These are phyloP conservation scores for Capronia epimyces DNA, from an alignment of 2,329 filamentous ascomycete species.

Conservation along the genomic window DNA sequence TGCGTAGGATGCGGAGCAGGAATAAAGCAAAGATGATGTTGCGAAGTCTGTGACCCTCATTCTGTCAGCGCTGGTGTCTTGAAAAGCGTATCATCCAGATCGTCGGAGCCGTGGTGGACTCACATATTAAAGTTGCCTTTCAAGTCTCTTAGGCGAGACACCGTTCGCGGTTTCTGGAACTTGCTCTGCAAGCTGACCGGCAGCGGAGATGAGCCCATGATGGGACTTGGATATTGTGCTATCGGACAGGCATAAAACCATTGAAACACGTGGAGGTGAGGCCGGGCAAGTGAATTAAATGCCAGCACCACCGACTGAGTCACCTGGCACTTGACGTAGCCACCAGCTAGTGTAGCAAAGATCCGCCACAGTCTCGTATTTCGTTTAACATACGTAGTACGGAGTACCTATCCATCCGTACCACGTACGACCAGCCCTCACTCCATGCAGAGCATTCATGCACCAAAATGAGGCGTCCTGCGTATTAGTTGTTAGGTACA, in stretches of 20 bases:
- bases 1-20: conserved; percentile 73
- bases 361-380: conserved; percentile 10
- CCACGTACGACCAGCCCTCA: too few species aligned
- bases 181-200: conserved; percentile 43
- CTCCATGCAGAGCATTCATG: too few species aligned
- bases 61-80: background rate
- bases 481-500: too few species aligned
- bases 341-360: too few species aligned
- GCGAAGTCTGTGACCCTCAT: conserved; percentile 54
- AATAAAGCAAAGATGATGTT: conserved; percentile 89
- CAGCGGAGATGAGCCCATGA: conserved; percentile 40
- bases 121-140: conserved; percentile 42
- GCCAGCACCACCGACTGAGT: too few species aligned
- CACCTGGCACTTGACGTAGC: background rate
- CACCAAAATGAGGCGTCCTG: too few species aligned
- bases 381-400: conserved; percentile 9
- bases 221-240: conserved; percentile 9
- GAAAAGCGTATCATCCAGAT: too few species aligned
- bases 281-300: background rate
- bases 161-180: conserved; percentile 36
- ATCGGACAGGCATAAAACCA: conserved; percentile 17
- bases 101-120: conserved; percentile 29
- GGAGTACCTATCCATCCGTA: background rate
- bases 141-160: conserved; percentile 34
- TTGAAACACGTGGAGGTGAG: background rate